Base-by-base conservation (phyloP, 805 yeast species). In the Lipomyces spencermartinsiae region DNA sequence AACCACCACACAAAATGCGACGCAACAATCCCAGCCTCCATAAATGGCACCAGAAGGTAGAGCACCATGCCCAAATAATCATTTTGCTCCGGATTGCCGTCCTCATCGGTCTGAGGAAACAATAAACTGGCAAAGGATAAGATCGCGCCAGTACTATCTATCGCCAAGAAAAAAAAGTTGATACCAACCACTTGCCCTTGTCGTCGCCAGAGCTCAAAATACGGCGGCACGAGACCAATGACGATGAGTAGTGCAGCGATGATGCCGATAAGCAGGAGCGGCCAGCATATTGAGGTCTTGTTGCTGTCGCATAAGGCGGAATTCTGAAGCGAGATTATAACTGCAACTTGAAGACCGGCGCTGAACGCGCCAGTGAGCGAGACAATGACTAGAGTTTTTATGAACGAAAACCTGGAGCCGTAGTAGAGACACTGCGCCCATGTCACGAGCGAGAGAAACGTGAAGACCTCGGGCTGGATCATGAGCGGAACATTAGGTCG, bases 141-240 rank as follows among this genome's bases (percentile, higher is more conserved):
- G 55, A 91, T 78, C 0, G 98, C 97, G 8, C 98, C 98, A 33
- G 85, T 70, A 3, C 91, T 85, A 77, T 94, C 98, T 80, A 93
- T 79, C 4, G 83, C 74, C 66, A 94, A 81, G 71, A 94, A 94
- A 2, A 90, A 72, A 75, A 94, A 93, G 76, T 93, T 93, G 74
- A 94, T 89, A 0, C 98, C 98, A 2, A 93, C 87, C 2, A 94
- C 98, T 46, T 90, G 80, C 1, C 98, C 98, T 62, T 86, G 78
- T 71, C 97, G 83, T 75, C 92, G 91, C 39, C 87, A 84, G 33
- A 94, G 80, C 77, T 94, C 98, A 73, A 87, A 87, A 76, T 93
- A 94, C 4, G 98, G 97, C 0, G 98, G 98, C 0, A 94, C 71
- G 46, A 94, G 82, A 0, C 98, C 98, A 1, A 84, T 76, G 0